These are phyloP conservation scores for Teratosphaeria epicoccoides DNA, from an alignment of 2,329 filamentous ascomycete genomes.

Conservation along the genomic window DNA sequence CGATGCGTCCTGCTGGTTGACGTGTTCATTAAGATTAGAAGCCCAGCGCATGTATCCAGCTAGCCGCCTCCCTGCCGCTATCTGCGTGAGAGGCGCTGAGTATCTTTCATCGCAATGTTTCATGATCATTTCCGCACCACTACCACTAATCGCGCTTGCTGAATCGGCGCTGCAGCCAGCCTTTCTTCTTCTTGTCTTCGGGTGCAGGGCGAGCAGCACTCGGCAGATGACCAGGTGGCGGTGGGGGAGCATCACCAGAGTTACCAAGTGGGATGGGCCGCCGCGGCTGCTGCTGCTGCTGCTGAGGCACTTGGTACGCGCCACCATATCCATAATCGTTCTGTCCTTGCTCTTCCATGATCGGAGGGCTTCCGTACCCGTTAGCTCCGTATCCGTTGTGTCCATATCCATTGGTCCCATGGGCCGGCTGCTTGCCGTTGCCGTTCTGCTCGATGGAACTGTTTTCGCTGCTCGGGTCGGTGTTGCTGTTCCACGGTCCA, in stretches of 20 bases:
- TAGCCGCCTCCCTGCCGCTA: neutral
- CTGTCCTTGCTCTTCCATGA: constrained; percentile 7
- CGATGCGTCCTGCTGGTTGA: neutral
- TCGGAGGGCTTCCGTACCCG: constrained; percentile 23
- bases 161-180: constrained; percentile 77
- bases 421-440: constrained; percentile 15
- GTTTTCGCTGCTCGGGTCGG: constrained; percentile 87
- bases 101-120: neutral
- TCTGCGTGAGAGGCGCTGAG: neutral
- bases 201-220: constrained; percentile 17
- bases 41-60: neutral
- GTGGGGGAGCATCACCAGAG: constrained; percentile 7
- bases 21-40: neutral
- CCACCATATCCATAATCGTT: constrained; percentile 4
- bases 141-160: constrained; percentile 44
- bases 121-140: neutral
- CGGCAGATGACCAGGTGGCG: constrained; percentile 13
- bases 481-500: constrained; percentile 69
- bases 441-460: constrained; percentile 67
- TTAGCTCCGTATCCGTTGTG: constrained; percentile 13
- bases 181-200: constrained; percentile 81
- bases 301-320: constrained; percentile 4
- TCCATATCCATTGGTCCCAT: constrained; percentile 23
- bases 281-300: constrained; percentile 12
- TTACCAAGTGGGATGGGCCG: constrained; percentile 21